A percentile compares a stretch with the other conserved stretches of the same genome.
Evolutionary conservation across 306 rosid species (phyloP).

Genomic region (Rosa multiflora): DNA sequence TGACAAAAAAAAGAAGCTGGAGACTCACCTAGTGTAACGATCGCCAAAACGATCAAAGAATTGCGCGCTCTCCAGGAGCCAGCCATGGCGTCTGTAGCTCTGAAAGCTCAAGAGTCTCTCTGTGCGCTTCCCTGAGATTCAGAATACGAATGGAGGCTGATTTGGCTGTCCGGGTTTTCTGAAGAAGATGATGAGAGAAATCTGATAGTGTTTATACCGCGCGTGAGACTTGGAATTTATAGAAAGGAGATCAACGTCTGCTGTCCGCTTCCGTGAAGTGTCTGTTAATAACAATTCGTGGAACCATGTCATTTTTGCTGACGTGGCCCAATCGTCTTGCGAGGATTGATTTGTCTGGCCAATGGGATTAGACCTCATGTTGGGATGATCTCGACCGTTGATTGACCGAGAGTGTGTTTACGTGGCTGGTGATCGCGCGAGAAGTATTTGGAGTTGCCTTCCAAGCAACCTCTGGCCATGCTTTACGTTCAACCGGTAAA

Average conservation of each 20-base stretch:
- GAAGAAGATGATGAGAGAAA: not conserved
- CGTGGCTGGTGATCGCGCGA: not conserved
- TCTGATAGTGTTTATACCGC: conserved; percentile 11
- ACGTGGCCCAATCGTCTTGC: conserved; percentile 78
- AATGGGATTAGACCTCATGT: conserved; percentile 44
- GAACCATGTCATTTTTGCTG: conserved; percentile 61
- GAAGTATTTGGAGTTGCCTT: not conserved
- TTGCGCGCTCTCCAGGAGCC: conserved; percentile 65
- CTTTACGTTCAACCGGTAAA: not conserved
- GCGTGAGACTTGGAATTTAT: conserved; percentile 29
- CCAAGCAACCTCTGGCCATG: not conserved
- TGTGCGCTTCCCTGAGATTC: conserved; percentile 17
- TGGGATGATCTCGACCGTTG: conserved; percentile 61
- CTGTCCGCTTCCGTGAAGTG: conserved; percentile 19
- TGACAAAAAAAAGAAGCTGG: not conserved
- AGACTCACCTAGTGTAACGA: conserved; percentile 61
- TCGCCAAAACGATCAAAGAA: conserved; percentile 63
- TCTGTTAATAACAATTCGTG: conserved; percentile 18
- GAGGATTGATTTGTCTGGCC: conserved; percentile 31
- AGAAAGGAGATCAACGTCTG: conserved; percentile 25
- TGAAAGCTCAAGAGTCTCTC: not conserved
- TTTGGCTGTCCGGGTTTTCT: not conserved
- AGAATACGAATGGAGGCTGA: not conserved
- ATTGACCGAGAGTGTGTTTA: not conserved
- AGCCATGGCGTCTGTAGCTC: conserved; percentile 44